Evolutionary conservation across 1,139 yeast genomes (phyloP).

Genomic region (Blastobotrys elegans): DNA sequence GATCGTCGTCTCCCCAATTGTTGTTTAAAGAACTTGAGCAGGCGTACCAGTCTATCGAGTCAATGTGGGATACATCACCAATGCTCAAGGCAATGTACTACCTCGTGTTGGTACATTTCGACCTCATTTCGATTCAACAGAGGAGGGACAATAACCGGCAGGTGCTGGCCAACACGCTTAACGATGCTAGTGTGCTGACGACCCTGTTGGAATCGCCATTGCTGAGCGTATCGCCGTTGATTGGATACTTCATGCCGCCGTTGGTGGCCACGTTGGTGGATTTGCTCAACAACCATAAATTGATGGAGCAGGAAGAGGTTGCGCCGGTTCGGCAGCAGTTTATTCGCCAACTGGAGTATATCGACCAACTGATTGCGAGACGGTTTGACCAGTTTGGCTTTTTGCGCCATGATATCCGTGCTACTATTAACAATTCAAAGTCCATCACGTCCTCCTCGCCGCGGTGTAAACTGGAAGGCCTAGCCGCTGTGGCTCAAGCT

Average conservation of each 20-base stretch:
- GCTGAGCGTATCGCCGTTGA: constrained; percentile 27
- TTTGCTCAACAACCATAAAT: constrained; percentile 6
- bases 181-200: constrained; percentile 16
- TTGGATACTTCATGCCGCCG: constrained; percentile 24
- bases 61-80: constrained; percentile 30
- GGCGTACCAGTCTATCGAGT: constrained; percentile 21
- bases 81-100: constrained; percentile 29
- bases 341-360: constrained; percentile 17
- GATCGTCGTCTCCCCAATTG: background rate
- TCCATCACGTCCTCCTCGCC: constrained; percentile 7
- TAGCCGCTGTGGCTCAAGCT: constrained; percentile 24
- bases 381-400: constrained; percentile 21
- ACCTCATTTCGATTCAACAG: constrained; percentile 8
- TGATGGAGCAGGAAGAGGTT: no score
- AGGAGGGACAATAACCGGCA: constrained; percentile 4
- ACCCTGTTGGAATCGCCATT: constrained; percentile 28
- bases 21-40: constrained; percentile 15
- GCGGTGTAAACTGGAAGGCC: constrained; percentile 21
- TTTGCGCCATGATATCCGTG: constrained; percentile 15
- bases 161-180: constrained; percentile 11
- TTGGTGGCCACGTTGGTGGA: constrained; percentile 19
- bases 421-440: background rate
- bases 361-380: constrained; percentile 20
- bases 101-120: constrained; percentile 21
- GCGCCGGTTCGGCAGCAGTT: constrained; percentile 12